Conservation (phyloP, 768 basidiomycete species). For the Lactarius evosmus region DNA sequence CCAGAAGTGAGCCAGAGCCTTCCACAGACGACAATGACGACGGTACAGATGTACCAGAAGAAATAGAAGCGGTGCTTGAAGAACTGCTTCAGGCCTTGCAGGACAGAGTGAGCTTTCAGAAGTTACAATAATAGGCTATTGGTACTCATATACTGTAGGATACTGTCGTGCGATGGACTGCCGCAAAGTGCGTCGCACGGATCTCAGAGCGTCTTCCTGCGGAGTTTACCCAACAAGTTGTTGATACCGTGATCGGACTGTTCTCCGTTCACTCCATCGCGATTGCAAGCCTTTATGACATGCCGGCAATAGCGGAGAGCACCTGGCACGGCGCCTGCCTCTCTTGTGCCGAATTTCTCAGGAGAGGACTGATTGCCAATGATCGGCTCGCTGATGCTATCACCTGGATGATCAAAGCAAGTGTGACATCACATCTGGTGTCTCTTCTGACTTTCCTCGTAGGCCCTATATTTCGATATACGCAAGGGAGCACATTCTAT, state of each 20-base stretch:
- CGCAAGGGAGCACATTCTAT: conserved; percentile 90
- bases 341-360: conserved; percentile 88
- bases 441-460: conserved; percentile 19
- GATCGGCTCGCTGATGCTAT: conserved; percentile 61
- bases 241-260: conserved; percentile 72
- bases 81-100: conserved; percentile 69
- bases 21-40: conserved; percentile 32
- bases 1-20: conserved; percentile 25
- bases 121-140: conserved; percentile 5
- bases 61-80: conserved; percentile 71
- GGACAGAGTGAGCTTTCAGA: conserved; percentile 61
- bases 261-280: conserved; percentile 72
- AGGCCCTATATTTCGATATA: conserved; percentile 92
- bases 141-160: conserved; percentile 52
- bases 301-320: conserved; percentile 74
- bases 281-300: conserved; percentile 62
- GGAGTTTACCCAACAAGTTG: conserved; percentile 75
- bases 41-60: conserved; percentile 69
- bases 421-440: conserved; percentile 7
- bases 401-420: conserved; percentile 78
- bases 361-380: conserved; percentile 66
- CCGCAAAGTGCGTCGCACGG: conserved; percentile 88
- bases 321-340: conserved; percentile 96
- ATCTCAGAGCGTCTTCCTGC: conserved; percentile 76
- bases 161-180: conserved; percentile 91